Conservation (phyloP, 768 basidiomycete genomes). For the Psilocybe subaeruginosa region DNA sequence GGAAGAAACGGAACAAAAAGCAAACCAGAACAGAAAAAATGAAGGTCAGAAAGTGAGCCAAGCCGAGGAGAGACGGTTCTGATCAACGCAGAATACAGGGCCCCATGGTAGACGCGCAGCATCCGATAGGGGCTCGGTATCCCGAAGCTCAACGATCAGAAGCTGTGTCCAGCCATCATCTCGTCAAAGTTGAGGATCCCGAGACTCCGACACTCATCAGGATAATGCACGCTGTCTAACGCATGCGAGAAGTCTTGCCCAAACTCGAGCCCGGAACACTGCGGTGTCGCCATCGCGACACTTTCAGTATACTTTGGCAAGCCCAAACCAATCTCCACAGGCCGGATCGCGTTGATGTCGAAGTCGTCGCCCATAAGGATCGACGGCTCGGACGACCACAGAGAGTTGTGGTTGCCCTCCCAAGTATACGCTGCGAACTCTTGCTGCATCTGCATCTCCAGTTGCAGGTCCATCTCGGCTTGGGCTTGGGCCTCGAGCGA, state of each 20-base stretch:
- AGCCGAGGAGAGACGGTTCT: background rate
- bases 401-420: slow-evolving; percentile 27
- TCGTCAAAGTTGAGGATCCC: slow-evolving; percentile 42
- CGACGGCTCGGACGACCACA: slow-evolving; percentile 36
- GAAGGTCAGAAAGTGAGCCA: slow-evolving; percentile 27
- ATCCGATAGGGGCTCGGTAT: slow-evolving; percentile 22
- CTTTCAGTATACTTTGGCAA: slow-evolving; percentile 44
- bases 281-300: slow-evolving; percentile 22
- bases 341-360: slow-evolving; percentile 65
- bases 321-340: slow-evolving; percentile 53
- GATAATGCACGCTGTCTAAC: slow-evolving; percentile 28
- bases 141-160: slow-evolving; percentile 19
- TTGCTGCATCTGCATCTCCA: slow-evolving; percentile 42
- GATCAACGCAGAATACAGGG: slow-evolving; percentile 10
- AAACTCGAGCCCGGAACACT: slow-evolving; percentile 30
- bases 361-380: slow-evolving; percentile 63
- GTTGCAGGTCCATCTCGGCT: slow-evolving; percentile 38
- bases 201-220: slow-evolving; percentile 25
- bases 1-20: slow-evolving; percentile 10
- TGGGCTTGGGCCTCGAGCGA: slow-evolving; percentile 33
- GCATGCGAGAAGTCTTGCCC: slow-evolving; percentile 35
- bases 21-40: slow-evolving; percentile 24
- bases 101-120: slow-evolving; percentile 38
- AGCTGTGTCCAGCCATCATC: slow-evolving; percentile 41
- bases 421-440: slow-evolving; percentile 41